These are phyloP conservation scores for Trametes sanguinea DNA, from an alignment of 768 basidiomycete species.

Conservation along the genomic window DNA sequence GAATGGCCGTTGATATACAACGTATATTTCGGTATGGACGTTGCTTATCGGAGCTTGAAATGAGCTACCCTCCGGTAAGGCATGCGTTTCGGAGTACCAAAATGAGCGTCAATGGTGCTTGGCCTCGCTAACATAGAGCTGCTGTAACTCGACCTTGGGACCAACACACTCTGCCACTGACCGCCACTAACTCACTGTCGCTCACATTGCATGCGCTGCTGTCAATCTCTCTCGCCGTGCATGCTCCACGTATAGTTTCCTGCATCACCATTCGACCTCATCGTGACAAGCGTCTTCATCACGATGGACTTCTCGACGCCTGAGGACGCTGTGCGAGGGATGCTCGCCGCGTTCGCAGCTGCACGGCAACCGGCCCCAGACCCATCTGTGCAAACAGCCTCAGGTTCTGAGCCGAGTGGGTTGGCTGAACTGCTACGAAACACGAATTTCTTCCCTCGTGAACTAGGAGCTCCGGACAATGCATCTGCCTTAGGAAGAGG, in stretches of 20 bases:
- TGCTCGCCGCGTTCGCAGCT: conserved; percentile 2
- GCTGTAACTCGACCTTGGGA: too few relatives aligned
- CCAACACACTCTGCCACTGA: too few relatives aligned
- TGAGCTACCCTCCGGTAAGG: too few relatives aligned
- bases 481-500: too few relatives aligned
- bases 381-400: background rate
- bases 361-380: background rate
- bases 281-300: background rate
- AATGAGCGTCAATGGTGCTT: too few relatives aligned
- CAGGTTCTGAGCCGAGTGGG: background rate
- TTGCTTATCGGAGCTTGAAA: too few relatives aligned
- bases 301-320: background rate
- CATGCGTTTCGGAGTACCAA: too few relatives aligned
- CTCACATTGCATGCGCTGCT: background rate
- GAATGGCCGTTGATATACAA: too few relatives aligned
- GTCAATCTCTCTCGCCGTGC: too few relatives aligned
- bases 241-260: too few relatives aligned
- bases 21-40: too few relatives aligned
- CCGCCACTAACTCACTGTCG: background rate
- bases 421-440: conserved; percentile 4
- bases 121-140: too few relatives aligned
- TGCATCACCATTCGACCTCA: background rate
- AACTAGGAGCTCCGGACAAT: background rate
- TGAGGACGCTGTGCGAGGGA: background rate
- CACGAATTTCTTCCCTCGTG: background rate